A percentile compares a stretch with the other conserved stretches of the same genome.
phyloP scores from a whole-genome alignment of 169 alveolate genomes.

The Eimeria mitis region DNA sequence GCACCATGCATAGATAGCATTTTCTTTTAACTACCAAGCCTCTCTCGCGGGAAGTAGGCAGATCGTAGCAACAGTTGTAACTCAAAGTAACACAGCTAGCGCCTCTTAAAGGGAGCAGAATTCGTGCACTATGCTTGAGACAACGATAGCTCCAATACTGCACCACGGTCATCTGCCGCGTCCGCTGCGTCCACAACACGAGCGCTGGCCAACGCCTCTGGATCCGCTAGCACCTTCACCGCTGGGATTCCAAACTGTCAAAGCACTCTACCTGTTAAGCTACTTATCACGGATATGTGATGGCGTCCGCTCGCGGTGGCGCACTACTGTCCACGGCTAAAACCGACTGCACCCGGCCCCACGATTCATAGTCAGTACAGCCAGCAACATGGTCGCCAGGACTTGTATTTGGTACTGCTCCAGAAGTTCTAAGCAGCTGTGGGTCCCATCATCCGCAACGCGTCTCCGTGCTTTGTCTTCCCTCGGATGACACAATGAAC shows the following conservation, averaged over 20 bases:
- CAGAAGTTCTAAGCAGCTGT: conserved; percentile 40
- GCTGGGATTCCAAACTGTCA: conserved; percentile 57
- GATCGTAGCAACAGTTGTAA: neutral
- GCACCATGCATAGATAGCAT: neutral
- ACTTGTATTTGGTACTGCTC: conserved; percentile 16
- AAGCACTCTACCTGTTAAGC: conserved; percentile 74
- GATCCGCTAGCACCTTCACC: conserved; percentile 38
- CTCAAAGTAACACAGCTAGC: neutral
- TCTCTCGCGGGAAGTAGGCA: neutral
- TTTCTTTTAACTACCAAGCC: neutral
- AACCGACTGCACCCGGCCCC: conserved; percentile 40
- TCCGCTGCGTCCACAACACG: conserved; percentile 60
- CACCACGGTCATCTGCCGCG: conserved; percentile 37
- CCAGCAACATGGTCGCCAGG: conserved; percentile 31
- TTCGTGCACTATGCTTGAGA: neutral
- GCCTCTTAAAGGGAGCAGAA: neutral
- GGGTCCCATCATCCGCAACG: conserved; percentile 41
- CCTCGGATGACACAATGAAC: conserved; percentile 35
- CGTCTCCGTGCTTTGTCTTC: conserved; percentile 41
- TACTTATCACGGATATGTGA: conserved; percentile 50
- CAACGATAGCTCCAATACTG: conserved; percentile 25
- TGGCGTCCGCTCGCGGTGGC: conserved; percentile 26
- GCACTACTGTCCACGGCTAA: conserved; percentile 60
- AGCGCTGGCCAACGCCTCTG: conserved; percentile 64
- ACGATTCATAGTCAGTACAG: conserved; percentile 2